phyloP scores from a whole-genome alignment of 2,329 filamentous ascomycete genomes.

The Fusarium abutilonis region DNA sequence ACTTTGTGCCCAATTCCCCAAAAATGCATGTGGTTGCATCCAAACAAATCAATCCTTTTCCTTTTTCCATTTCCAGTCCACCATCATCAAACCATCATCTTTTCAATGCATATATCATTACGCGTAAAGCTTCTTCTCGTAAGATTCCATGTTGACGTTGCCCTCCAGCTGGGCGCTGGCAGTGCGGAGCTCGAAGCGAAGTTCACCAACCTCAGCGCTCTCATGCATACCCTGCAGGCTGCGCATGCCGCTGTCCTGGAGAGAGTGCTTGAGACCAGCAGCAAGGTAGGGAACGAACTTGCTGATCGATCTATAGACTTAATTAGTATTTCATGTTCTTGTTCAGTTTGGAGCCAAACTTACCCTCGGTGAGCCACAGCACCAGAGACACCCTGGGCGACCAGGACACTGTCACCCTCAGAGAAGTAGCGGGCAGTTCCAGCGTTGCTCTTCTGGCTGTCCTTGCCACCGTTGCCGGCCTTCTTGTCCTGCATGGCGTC shows the following conservation, averaged over 20 bases:
- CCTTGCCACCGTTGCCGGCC: slow-evolving; percentile 77
- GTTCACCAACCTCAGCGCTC: slow-evolving; percentile 75
- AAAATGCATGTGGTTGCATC: slow-evolving; percentile 38
- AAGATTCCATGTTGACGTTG: slow-evolving; percentile 97
- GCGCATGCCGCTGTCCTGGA: slow-evolving; percentile 92
- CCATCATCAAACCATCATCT: slow-evolving; percentile 31
- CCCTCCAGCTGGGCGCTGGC: slow-evolving; percentile 96
- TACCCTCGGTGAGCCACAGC: slow-evolving; percentile 79
- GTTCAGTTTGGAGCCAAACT: slow-evolving; percentile 39
- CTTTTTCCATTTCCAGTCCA: slow-evolving; percentile 27
- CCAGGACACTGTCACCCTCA: slow-evolving; percentile 91
- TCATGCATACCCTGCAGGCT: slow-evolving; percentile 81
- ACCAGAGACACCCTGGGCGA: slow-evolving; percentile 95
- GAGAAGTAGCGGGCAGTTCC: slow-evolving; percentile 99
- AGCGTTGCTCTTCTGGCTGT: slow-evolving; percentile 85
- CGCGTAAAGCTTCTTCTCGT: slow-evolving; percentile 99
- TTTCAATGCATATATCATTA: slow-evolving; percentile 56
- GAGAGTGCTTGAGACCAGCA: slow-evolving; percentile 94
- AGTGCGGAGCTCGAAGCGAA: slow-evolving; percentile 94
- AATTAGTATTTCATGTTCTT: slow-evolving; percentile 45
- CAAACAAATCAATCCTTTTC: slow-evolving; percentile 24
- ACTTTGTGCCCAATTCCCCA: slow-evolving; percentile 29
- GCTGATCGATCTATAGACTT: slow-evolving; percentile 73
- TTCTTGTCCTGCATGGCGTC: slow-evolving; percentile 99
- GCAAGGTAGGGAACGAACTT: slow-evolving; percentile 97